Percentiles rank a stretch among this genome's conserved stretches.
These are phyloP conservation scores for Omphalotus guepiniiformis DNA, from an alignment of 768 basidiomycete species.

Conservation along the genomic window DNA sequence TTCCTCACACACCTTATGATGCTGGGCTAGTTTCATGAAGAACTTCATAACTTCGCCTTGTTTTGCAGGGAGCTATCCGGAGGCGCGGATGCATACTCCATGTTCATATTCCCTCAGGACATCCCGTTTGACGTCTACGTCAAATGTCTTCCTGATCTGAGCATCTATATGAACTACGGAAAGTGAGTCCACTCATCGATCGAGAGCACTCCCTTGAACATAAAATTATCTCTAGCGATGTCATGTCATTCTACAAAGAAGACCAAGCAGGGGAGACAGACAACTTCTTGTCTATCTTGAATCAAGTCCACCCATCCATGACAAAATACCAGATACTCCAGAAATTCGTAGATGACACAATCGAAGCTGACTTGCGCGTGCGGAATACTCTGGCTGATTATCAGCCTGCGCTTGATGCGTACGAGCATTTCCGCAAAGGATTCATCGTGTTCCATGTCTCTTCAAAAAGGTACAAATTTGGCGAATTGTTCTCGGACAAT, in stretches of 20 bases:
- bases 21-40: conserved; percentile 8
- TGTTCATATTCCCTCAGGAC: conserved; percentile 31
- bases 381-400: too few species aligned
- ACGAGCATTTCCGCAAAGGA: too few species aligned
- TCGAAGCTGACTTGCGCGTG: too few species aligned
- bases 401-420: too few species aligned
- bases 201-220: neutral
- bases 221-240: conserved; percentile 27
- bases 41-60: conserved; percentile 16
- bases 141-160: conserved; percentile 35
- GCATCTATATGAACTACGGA: conserved; percentile 25
- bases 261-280: conserved; percentile 29
- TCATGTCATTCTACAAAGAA: conserved; percentile 40
- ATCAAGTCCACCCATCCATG: too few species aligned
- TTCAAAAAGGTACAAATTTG: too few species aligned
- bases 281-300: too few species aligned
- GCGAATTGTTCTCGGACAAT: too few species aligned
- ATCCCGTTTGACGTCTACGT: conserved; percentile 29
- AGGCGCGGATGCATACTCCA: conserved; percentile 27
- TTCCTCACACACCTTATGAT: neutral
- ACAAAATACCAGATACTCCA: too few species aligned
- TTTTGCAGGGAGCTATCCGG: conserved; percentile 29
- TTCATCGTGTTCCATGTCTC: too few species aligned
- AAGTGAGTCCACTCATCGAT: conserved; percentile 36
- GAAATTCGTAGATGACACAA: too few species aligned